Percentiles rank a stretch among this genome's conserved stretches.
These are phyloP conservation scores for Sporobolus alterniflorus DNA, from an alignment of 202 grass and related monocot species.

Conservation along the genomic window DNA sequence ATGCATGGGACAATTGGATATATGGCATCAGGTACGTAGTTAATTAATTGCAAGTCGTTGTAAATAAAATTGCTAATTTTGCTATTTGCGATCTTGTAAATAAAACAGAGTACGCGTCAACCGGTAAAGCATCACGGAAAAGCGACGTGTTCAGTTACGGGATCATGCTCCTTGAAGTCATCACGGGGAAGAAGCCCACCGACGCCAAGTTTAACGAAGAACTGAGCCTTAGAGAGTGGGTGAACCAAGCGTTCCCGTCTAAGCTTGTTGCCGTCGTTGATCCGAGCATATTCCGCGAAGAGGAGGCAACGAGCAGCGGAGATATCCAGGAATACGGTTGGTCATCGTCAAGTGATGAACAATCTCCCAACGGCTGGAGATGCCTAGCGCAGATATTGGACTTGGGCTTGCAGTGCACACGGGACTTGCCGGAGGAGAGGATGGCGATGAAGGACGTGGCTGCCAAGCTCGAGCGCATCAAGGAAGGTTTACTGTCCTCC, in stretches of 20 bases:
- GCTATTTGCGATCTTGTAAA: background rate
- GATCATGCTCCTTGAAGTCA: conserved; percentile 47
- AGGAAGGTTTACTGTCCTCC: background rate
- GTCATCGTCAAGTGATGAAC: background rate
- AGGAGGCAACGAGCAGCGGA: background rate
- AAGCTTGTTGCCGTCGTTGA: conserved; percentile 37
- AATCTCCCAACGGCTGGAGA: background rate
- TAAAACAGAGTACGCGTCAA: conserved; percentile 46
- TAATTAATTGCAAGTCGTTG: background rate
- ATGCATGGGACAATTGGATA: conserved; percentile 59
- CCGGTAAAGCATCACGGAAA: conserved; percentile 43
- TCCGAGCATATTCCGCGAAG: background rate
- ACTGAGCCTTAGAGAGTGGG: conserved; percentile 47
- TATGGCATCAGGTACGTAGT: conserved; percentile 54
- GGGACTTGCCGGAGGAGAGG: conserved; percentile 34
- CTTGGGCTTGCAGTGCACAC: conserved; percentile 37
- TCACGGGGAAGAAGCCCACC: conserved; percentile 54
- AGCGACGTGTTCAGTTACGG: conserved; percentile 58
- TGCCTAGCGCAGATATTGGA: conserved; percentile 37
- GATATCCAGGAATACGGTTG: background rate
- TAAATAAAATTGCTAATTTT: background rate
- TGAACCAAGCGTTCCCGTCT: conserved; percentile 26
- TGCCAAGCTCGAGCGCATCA: conserved; percentile 25
- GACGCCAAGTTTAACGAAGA: conserved; percentile 37
- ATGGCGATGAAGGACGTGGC: conserved; percentile 48